Evolutionary conservation across 1,284 basidiomycete genomes (phyloP).

Genomic region (Tilletia caries): DNA sequence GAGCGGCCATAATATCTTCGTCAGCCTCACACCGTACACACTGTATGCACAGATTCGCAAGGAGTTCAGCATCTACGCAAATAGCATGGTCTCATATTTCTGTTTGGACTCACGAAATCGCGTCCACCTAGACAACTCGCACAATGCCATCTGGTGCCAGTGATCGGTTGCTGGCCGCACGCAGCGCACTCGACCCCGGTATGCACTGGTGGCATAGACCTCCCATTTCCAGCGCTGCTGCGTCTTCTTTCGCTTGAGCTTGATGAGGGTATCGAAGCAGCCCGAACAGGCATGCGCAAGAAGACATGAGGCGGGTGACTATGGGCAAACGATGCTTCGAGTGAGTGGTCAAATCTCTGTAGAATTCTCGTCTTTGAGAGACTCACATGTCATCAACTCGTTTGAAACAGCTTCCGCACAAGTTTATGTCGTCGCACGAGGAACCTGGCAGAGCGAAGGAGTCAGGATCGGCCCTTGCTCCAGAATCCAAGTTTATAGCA

Average conservation of each 20-base stretch:
- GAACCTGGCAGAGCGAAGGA: neutral
- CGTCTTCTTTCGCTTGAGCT: neutral
- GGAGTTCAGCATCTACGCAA: too few relatives aligned
- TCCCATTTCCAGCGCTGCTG: neutral
- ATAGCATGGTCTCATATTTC: too few relatives aligned
- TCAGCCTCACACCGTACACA: conserved; percentile 1
- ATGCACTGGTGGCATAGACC: neutral
- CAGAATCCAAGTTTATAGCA: neutral
- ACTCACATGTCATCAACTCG: conserved; percentile 9
- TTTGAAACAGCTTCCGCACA: conserved; percentile 11
- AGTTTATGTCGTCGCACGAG: neutral
- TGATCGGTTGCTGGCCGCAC: conserved; percentile 12
- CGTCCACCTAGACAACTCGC: conserved; percentile 7
- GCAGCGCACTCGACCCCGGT: conserved; percentile 6
- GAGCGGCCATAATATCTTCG: neutral
- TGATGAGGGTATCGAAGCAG: neutral
- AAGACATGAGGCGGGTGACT: conserved; percentile 13
- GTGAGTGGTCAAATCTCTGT: neutral
- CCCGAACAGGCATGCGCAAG: conserved; percentile 1
- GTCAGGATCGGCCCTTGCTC: too few relatives aligned
- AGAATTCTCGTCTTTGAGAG: too few relatives aligned
- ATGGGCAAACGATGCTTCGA: too few relatives aligned
- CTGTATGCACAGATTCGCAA: too few relatives aligned
- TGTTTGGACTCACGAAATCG: conserved; percentile 2
- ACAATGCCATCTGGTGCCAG: conserved; percentile 11